Evolutionary conservation across 257 asterid genomes (phyloP).

Genomic region (Gentiana straminea): DNA sequence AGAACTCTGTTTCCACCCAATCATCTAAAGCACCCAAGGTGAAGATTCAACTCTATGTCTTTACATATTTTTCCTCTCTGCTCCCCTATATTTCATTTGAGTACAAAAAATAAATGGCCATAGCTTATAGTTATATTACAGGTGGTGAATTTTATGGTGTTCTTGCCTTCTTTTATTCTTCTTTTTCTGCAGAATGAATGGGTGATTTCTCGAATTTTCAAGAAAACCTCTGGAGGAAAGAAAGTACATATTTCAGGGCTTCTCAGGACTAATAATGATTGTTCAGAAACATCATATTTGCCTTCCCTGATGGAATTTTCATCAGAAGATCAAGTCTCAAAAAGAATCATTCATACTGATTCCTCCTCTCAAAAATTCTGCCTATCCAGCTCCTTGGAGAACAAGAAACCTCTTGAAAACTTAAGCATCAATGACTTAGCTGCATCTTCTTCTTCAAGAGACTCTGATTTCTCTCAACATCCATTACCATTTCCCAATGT

Average conservation of each 20-base stretch:
- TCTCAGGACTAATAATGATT: conserved; percentile 1
- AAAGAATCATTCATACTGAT: conserved; percentile 2
- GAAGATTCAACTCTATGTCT: too few species aligned
- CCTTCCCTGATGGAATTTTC: conserved; percentile 43
- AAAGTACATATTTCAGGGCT: conserved; percentile 48
- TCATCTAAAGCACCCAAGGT: conserved; percentile 42
- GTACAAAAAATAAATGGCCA: too few species aligned
- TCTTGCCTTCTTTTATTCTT: not conserved
- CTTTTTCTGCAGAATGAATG: conserved; percentile 51
- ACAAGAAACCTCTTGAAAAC: conserved; percentile 23
- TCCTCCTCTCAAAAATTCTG: conserved; percentile 38
- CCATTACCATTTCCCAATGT: conserved; percentile 14
- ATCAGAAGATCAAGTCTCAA: conserved; percentile 20
- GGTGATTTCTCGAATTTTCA: conserved; percentile 69
- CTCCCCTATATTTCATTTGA: too few species aligned
- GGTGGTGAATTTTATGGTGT: not conserved
- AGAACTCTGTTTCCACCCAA: conserved; percentile 24
- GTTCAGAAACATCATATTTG: conserved; percentile 23
- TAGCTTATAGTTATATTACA: too few species aligned
- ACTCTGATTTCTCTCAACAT: conserved; percentile 15
- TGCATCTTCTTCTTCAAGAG: conserved; percentile 19
- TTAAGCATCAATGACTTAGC: conserved; percentile 2
- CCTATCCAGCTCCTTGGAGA: conserved; percentile 48
- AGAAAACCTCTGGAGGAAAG: conserved; percentile 55
- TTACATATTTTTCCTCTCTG: too few species aligned